These are phyloP conservation scores for Plantago major DNA, from an alignment of 257 asterid species.

Conservation along the genomic window DNA sequence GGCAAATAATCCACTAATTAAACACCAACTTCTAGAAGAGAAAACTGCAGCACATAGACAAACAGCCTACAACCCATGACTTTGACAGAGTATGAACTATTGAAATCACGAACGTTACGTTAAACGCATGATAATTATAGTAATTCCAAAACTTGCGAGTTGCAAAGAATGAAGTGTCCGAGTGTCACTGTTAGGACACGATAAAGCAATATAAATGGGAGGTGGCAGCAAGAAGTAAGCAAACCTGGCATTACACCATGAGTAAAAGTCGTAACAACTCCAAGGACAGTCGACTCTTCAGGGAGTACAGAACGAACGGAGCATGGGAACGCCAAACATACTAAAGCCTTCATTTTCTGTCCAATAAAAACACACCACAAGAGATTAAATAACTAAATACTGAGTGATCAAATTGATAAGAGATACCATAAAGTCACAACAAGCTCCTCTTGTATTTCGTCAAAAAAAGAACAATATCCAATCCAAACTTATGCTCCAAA, in stretches of 20 bases:
- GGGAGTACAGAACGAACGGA: constrained; percentile 50
- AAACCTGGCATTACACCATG: constrained; percentile 82
- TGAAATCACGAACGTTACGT: neutral
- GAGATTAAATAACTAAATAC: neutral
- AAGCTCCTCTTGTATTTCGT: neutral
- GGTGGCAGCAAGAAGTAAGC: constrained; percentile 1
- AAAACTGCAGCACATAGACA: no score
- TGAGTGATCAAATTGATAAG: neutral
- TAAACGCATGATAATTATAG: neutral
- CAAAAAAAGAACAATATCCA: neutral
- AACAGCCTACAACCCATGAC: neutral
- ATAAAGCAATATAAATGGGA: neutral
- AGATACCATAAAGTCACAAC: constrained; percentile 7
- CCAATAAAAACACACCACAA: constrained; percentile 20
- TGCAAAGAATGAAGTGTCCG: no score
- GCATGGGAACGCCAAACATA: constrained; percentile 71
- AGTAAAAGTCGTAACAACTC: constrained; percentile 69
- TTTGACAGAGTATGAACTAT: neutral
- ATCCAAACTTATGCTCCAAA: neutral
- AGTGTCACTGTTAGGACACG: neutral
- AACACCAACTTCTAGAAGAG: no score
- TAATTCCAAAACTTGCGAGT: neutral
- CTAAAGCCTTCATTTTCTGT: constrained; percentile 80
- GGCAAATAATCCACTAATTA: no score
- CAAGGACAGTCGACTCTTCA: constrained; percentile 47